Evolutionary conservation across 192 early-diverging fungal species (phyloP), one percentile per base, ranked within the genome.

Genomic region (Gonapodya prolifera): DNA sequence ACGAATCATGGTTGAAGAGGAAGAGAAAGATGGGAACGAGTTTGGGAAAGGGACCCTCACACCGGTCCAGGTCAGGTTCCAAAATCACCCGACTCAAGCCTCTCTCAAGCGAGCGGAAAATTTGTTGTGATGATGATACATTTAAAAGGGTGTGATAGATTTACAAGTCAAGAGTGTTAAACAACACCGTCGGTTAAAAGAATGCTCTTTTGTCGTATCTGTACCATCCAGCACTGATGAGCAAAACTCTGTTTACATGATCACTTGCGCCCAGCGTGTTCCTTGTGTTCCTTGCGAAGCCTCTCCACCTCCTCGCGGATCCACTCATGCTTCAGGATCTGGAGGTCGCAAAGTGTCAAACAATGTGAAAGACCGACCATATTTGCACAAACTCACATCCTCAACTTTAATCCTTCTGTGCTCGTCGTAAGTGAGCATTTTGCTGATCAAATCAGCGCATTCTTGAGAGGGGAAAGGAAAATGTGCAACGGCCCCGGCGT

Each of bases 401-500:
- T 78, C 34, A 75, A 78, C 70, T 0, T 34, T 78, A 2, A 78
- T 78, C 34, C 77, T 30, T 34, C 33, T 69, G 23, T 78, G 32
- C 35, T 78, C 77, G 29, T 78, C 75, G 34, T 78, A 78, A 17
- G 77, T 78, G 0, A 78, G 34, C 75, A 78, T 34, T 30, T 61
- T 78, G 17, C 34, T 34, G 69, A 78, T 78, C 75, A 78, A 61
- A 61, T 78, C 77, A 28, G 70, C 70, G 23, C 77, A 78, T 17
- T 31, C 76, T 76, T 31, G 32, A 33, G 1, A 75, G 29, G n/a
- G 1, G 33, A 29, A n/a, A n/a, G n/a, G n/a, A n/a, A n/a, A n/a
- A n/a, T n/a, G n/a, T n/a, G n/a, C n/a, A n/a, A n/a, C n/a, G n/a
- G n/a, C n/a, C n/a, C n/a, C n/a, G n/a, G n/a, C n/a, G n/a, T n/a